These are phyloP conservation scores for Tympanopsis confertula DNA, from an alignment of 2,329 filamentous ascomycete genomes.

Conservation along the genomic window DNA sequence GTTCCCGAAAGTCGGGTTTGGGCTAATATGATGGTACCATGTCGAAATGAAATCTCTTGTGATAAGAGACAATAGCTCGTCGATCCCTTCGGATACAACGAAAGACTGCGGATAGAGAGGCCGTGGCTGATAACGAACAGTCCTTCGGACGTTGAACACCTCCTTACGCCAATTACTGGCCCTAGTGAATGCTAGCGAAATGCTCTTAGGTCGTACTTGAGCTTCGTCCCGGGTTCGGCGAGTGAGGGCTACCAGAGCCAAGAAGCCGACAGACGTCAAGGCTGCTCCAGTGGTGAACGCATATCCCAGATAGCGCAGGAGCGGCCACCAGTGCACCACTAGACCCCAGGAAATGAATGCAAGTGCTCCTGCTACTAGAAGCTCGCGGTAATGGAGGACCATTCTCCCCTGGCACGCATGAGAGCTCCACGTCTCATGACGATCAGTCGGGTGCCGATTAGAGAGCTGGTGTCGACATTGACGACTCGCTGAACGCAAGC, in stretches of 20 bases:
- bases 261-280: slow-evolving; percentile 33
- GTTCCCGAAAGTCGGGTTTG: slow-evolving; percentile 67
- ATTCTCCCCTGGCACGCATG: slow-evolving; percentile 19
- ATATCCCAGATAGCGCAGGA: slow-evolving; percentile 74
- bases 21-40: slow-evolving; percentile 84
- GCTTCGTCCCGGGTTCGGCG: slow-evolving; percentile 36
- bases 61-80: slow-evolving; percentile 66
- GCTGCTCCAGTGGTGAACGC: slow-evolving; percentile 65
- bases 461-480: no score
- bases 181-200: slow-evolving; percentile 41
- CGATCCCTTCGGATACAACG: slow-evolving; percentile 67
- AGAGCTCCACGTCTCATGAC: neutral
- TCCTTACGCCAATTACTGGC: slow-evolving; percentile 59
- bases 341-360: slow-evolving; percentile 82
- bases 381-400: slow-evolving; percentile 65
- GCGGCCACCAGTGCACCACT: slow-evolving; percentile 69
- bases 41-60: slow-evolving; percentile 53
- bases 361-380: slow-evolving; percentile 54
- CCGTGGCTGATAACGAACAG: slow-evolving; percentile 54
- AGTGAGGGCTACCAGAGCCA: slow-evolving; percentile 49
- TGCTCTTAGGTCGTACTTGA: slow-evolving; percentile 27
- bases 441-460: no score
- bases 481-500: no score
- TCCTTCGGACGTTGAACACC: slow-evolving; percentile 50
- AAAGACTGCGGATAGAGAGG: slow-evolving; percentile 68